Percentiles rank a stretch among this genome's conserved stretches.
phyloP scores from a whole-genome alignment of 2,329 filamentous ascomycete genomes.

The Aspergillus fumigatus region DNA sequence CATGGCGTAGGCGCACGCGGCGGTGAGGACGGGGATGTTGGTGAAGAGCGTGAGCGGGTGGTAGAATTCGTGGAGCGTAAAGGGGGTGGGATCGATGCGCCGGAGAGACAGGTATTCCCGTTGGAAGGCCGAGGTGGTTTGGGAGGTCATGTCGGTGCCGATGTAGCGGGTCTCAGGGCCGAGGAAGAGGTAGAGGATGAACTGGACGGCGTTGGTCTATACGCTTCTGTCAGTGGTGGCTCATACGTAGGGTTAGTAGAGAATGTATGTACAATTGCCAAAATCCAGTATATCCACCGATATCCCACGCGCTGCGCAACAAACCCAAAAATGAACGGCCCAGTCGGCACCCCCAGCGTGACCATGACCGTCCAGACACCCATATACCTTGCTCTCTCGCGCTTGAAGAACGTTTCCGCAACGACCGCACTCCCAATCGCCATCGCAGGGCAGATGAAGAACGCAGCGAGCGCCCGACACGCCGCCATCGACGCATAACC shows the following conservation, averaged over 20 bases:
- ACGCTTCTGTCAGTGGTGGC: conserved; percentile 2
- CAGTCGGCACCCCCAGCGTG: conserved; percentile 46
- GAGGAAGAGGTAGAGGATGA: conserved; percentile 53
- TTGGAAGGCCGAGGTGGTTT: conserved; percentile 34
- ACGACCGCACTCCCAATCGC: conserved; percentile 56
- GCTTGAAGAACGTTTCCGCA: conserved; percentile 55
- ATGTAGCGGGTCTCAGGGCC: conserved; percentile 53
- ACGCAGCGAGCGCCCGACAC: conserved; percentile 50
- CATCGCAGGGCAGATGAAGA: conserved; percentile 52
- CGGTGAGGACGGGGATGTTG: conserved; percentile 48
- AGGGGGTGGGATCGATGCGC: conserved; percentile 51
- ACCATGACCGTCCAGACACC: conserved; percentile 54
- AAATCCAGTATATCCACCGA: conserved; percentile 56
- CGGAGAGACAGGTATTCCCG: conserved; percentile 43
- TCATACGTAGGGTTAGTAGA: too few relatives aligned
- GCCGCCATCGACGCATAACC: conserved; percentile 48
- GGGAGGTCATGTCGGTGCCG: conserved; percentile 23
- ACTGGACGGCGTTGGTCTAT: conserved; percentile 53
- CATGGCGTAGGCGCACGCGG: conserved; percentile 54
- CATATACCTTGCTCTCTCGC: conserved; percentile 52
- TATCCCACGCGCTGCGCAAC: conserved; percentile 53
- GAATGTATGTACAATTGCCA: conserved; percentile 48
- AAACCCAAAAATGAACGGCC: conserved; percentile 36
- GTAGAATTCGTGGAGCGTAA: conserved; percentile 49
- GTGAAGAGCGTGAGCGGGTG: conserved; percentile 46